These are phyloP conservation scores for Canavalia ensiformis DNA, from an alignment of 306 rosid genomes.

Conservation along the genomic window DNA sequence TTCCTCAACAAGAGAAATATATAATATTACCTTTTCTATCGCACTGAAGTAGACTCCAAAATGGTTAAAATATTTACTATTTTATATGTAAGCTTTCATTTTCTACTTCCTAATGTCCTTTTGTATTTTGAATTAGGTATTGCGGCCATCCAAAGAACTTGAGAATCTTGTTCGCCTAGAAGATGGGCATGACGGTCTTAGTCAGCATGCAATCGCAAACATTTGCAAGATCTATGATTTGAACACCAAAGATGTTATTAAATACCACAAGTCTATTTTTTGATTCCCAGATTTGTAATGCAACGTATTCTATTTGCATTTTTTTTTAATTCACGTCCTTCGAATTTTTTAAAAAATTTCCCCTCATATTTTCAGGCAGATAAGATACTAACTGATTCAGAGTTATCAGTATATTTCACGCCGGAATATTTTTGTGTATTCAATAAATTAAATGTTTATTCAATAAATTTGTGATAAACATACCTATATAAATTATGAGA, in stretches of 20 bases:
- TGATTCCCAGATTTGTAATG: constrained; percentile 39
- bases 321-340: constrained; percentile 5
- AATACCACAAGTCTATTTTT: constrained; percentile 56
- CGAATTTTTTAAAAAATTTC: neutral
- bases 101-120: neutral
- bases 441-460: too few species aligned
- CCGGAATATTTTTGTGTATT: too few species aligned
- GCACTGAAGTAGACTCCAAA: neutral
- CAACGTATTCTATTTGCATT: constrained; percentile 6
- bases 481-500: too few species aligned
- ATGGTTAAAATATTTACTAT: neutral
- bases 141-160: constrained; percentile 76
- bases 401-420: neutral
- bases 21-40: too few species aligned
- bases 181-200: constrained; percentile 54
- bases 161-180: constrained; percentile 58
- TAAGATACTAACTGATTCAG: neutral
- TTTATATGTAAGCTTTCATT: constrained; percentile 7
- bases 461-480: too few species aligned
- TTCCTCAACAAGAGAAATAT: too few species aligned
- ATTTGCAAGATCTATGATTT: constrained; percentile 80
- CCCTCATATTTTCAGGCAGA: neutral
- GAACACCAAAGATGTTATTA: constrained; percentile 67
- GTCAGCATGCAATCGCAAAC: constrained; percentile 55
- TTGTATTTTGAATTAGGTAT: constrained; percentile 49